A percentile compares a stretch with the other conserved stretches of the same genome.
Evolutionary conservation across 495 filamentous ascomycete genomes (phyloP).

Genomic region (Xylaria sp.): DNA sequence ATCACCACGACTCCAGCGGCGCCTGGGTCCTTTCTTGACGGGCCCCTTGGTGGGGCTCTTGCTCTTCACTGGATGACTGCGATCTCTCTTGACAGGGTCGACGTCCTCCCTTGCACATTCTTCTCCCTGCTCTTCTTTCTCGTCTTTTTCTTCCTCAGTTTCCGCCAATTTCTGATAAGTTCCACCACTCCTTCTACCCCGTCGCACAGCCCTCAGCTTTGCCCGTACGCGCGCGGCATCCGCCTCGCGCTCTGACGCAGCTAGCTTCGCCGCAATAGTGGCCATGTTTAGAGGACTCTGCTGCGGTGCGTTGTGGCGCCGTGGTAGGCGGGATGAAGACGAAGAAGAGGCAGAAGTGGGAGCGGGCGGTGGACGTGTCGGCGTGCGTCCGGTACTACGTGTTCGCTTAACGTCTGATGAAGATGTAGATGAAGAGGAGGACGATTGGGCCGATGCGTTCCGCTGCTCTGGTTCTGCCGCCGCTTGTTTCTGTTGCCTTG

Average conservation of each 20-base stretch:
- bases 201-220: conserved; percentile 56
- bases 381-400: background rate
- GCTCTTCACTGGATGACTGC: background rate
- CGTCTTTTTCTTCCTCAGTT: background rate
- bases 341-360: conserved; percentile 4
- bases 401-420: conserved; percentile 20
- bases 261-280: conserved; percentile 61
- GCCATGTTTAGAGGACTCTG: conserved; percentile 60
- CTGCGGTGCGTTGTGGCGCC: conserved; percentile 49
- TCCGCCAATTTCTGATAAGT: background rate
- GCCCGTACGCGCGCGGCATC: conserved; percentile 62
- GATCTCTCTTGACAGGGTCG: conserved; percentile 16
- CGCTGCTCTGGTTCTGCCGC: background rate
- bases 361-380: conserved; percentile 29
- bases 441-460: background rate
- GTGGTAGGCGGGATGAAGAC: conserved; percentile 47
- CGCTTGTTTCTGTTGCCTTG: conserved; percentile 3
- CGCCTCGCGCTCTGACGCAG: conserved; percentile 62
- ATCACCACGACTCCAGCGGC: background rate
- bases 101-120: background rate
- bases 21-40: conserved; percentile 13
- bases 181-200: conserved; percentile 15
- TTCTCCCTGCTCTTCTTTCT: background rate
- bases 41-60: background rate
- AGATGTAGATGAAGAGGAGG: conserved; percentile 26